Evolutionary conservation across 257 asterid species (phyloP), one percentile per base, ranked within the genome.

Genomic region (Lithospermum erythrorhizon): DNA sequence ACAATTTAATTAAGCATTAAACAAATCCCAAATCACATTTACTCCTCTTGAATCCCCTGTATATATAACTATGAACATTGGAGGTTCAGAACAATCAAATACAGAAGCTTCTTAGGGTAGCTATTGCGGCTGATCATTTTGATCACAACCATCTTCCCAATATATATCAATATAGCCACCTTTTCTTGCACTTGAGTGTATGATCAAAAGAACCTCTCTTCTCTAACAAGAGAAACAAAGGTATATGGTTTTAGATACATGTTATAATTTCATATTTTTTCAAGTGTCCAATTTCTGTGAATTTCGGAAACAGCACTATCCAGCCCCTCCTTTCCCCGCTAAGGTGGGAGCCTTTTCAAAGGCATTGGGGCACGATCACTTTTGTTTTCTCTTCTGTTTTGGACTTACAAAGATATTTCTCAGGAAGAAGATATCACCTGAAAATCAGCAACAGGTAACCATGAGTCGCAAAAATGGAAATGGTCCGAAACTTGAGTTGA

Each of bases 401-500:
- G 32, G 4, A 27, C 32, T 27, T n/a, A n/a, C n/a, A n/a, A n/a
- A n/a, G n/a, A n/a, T n/a, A n/a, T n/a, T 53, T 14, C 49, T 35
- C 45, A 21, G 56, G 20, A 17, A 17, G 21, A 52, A 17, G 11
- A 17, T 17, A 52, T 52, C 56, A 18, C 21, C 23, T 8, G 25
- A 9, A 23, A 54, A 9, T 3, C 21, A 53, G 56, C 10, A 53
- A 7, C 25, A 56, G 30, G 19, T 19, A 56, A 59, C 45, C 57
- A 79, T 79, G 84, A 79, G 81, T 57, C 61, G 73, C 20, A 70
- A 71, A 57, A 79, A 75, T 52, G 81, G 75, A 73, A 72, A 47
- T 32, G 79, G 51, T 64, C 73, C 73, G 1, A 73, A 75, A 57
- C 76, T 78, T 6, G 83, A 78, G 11, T 68, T 78, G 72, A 72